Conservation (phyloP, 345 rosid genomes). For the Litchi chinensis region DNA sequence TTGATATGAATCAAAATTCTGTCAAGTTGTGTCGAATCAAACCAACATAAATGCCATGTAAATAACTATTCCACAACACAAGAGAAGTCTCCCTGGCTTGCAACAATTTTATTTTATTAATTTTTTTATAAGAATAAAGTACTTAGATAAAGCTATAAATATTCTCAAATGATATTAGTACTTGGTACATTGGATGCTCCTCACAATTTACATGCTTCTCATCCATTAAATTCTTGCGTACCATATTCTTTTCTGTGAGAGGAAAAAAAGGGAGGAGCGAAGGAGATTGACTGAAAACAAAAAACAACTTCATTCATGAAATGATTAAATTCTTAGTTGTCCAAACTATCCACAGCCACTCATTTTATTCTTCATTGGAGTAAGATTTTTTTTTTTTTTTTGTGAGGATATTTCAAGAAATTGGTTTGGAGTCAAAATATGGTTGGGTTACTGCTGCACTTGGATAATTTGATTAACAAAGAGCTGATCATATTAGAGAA, state of each 20-base stretch:
- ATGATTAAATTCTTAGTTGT: neutral
- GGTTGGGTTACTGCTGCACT: neutral
- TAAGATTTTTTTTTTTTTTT: neutral
- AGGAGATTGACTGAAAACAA: neutral
- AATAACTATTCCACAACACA: too few relatives aligned
- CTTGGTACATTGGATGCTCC: too few relatives aligned
- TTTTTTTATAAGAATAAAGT: neutral
- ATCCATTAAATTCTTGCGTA: neutral
- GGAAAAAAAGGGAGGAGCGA: neutral
- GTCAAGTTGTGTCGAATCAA: too few relatives aligned
- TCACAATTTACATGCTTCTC: neutral
- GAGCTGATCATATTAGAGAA: neutral
- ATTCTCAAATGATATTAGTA: neutral
- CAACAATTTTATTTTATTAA: neutral
- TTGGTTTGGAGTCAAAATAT: neutral
- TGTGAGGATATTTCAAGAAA: neutral
- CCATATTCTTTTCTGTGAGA: neutral
- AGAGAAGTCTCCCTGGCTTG: neutral
- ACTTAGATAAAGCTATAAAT: neutral
- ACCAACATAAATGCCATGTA: too few relatives aligned
- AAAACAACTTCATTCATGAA: neutral
- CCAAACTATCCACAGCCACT: neutral
- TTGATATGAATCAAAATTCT: too few relatives aligned
- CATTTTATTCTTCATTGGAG: constrained; percentile 1
- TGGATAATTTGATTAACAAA: too few relatives aligned